These are phyloP conservation scores for Sclerotinia borealis DNA, from an alignment of 2,329 filamentous ascomycete species.

Conservation along the genomic window DNA sequence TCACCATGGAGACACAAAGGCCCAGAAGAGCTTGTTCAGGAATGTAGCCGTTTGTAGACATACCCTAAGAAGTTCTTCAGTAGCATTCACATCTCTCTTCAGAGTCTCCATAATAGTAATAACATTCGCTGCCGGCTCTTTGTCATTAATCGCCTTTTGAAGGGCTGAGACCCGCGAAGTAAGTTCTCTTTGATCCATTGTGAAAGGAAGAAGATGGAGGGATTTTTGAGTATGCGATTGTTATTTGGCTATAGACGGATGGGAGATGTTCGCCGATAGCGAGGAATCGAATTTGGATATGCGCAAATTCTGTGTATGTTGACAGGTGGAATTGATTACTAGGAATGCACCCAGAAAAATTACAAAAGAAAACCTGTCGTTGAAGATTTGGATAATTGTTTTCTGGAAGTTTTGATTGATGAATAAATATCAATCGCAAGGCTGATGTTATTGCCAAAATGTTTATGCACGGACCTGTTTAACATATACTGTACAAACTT, in stretches of 20 bases:
- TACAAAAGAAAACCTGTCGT: neutral
- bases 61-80: constrained; percentile 82
- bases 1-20: neutral
- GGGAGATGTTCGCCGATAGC: neutral
- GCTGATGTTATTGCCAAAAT: constrained; percentile 1
- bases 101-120: constrained; percentile 70
- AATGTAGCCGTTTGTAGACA: constrained; percentile 33
- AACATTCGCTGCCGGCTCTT: constrained; percentile 67
- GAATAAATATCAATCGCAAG: constrained; percentile 7
- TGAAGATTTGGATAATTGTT: neutral
- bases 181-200: constrained; percentile 30
- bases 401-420: neutral
- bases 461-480: neutral
- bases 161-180: constrained; percentile 47
- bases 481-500: neutral
- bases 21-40: constrained; percentile 9
- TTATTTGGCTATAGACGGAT: neutral
- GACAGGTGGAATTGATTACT: neutral
- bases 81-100: constrained; percentile 73
- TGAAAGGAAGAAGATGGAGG: constrained; percentile 9
- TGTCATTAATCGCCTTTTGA: constrained; percentile 68
- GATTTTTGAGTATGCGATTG: constrained; percentile 2
- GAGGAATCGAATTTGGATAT: neutral
- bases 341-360: neutral
- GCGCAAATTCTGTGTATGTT: neutral